A percentile compares a stretch with the other conserved stretches of the same genome.
Conservation (phyloP, 176 grass and related monocot genomes). For the Bonia amplexicaulis region DNA sequence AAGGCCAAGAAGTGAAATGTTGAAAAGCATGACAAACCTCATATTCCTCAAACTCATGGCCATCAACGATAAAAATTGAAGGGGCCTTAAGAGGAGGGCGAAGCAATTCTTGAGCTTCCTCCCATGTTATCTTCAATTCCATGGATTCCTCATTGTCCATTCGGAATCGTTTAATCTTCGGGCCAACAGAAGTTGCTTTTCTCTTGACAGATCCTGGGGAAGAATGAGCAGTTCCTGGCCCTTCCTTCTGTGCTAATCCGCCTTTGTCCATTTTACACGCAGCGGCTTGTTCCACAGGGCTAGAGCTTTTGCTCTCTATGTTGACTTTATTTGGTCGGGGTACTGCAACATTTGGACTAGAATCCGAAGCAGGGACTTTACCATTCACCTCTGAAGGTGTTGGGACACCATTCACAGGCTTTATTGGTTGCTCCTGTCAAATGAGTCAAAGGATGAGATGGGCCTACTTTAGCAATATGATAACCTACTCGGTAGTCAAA, state of each 20-base stretch:
- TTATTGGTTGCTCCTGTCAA: conserved; percentile 69
- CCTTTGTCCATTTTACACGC: conserved; percentile 44
- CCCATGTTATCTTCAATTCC: conserved; percentile 97
- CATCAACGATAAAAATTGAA: conserved; percentile 67
- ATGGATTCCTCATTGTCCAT: conserved; percentile 97
- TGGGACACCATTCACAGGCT: conserved; percentile 56
- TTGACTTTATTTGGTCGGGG: conserved; percentile 45
- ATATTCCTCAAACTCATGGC: conserved; percentile 95
- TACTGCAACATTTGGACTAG: conserved; percentile 36
- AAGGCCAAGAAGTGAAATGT: neutral
- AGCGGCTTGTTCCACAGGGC: conserved; percentile 42
- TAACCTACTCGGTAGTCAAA: neutral
- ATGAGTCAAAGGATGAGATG: conserved; percentile 10
- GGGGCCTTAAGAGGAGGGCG: conserved; percentile 78
- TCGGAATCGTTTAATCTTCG: conserved; percentile 77
- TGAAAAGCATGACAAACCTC: conserved; percentile 50
- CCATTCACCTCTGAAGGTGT: conserved; percentile 40
- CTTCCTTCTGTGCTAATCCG: conserved; percentile 57
- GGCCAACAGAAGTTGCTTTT: conserved; percentile 63
- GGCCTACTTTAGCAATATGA: neutral
- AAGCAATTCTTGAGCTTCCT: conserved; percentile 91
- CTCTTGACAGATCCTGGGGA: conserved; percentile 61
- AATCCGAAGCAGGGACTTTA: conserved; percentile 42
- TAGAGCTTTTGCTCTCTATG: conserved; percentile 40
- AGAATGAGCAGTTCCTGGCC: conserved; percentile 34